A percentile compares a stretch with the other conserved stretches of the same genome.
phyloP scores from a whole-genome alignment of 192 early-diverging fungal species.

The Phlyctochytrium bullatum region DNA sequence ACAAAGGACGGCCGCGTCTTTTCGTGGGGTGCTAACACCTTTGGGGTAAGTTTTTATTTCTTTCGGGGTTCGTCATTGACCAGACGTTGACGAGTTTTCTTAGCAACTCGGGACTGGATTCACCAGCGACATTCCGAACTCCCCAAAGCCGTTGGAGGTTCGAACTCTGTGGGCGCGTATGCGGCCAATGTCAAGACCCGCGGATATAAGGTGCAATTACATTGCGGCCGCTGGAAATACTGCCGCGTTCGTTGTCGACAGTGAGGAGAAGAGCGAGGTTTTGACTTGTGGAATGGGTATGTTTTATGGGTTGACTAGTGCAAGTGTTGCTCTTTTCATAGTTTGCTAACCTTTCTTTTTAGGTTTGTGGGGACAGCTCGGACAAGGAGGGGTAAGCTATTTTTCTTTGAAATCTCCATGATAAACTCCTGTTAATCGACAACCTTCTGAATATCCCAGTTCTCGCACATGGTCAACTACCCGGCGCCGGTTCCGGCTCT shows the following conservation, averaged over 20 bases:
- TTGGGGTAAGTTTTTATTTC: constrained; percentile 22
- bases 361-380: constrained; percentile 42
- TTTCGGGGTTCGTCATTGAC: background rate
- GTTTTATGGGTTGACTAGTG: background rate
- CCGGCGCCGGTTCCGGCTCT: constrained; percentile 24
- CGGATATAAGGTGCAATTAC: constrained; percentile 11
- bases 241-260: constrained; percentile 31
- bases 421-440: background rate
- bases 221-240: constrained; percentile 44
- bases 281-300: constrained; percentile 34
- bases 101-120: constrained; percentile 16
- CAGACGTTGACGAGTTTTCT: background rate
- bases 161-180: background rate
- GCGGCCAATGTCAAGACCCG: background rate
- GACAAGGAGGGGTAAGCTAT: constrained; percentile 26
- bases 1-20: constrained; percentile 39
- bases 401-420: background rate
- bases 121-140: constrained; percentile 13
- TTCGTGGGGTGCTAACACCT: constrained; percentile 36
- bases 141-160: constrained; percentile 11
- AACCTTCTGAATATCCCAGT: background rate
- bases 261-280: constrained; percentile 20
- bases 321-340: background rate
- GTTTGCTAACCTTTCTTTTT: constrained; percentile 2
- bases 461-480: constrained; percentile 20